phyloP scores from a whole-genome alignment of 345 rosid genomes.

The Citrus sinensis region DNA sequence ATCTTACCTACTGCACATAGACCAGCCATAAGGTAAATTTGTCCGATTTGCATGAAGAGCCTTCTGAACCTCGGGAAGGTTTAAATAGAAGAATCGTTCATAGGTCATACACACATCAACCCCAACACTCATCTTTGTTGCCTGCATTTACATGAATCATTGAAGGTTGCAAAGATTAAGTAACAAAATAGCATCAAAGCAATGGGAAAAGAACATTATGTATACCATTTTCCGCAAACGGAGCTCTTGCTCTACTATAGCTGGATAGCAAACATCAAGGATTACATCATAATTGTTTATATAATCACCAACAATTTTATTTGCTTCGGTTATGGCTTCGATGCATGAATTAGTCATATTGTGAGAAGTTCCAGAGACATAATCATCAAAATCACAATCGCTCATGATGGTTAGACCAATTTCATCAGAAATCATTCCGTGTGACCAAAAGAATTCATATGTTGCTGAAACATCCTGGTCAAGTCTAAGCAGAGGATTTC shows the following conservation, averaged over 20 bases:
- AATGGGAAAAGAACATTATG: not conserved
- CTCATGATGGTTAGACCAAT: slow-evolving; percentile 62
- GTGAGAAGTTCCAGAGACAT: slow-evolving; percentile 53
- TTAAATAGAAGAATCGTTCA: slow-evolving; percentile 68
- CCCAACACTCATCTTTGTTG: slow-evolving; percentile 69
- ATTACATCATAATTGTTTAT: slow-evolving; percentile 75
- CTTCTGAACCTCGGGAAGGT: slow-evolving; percentile 84
- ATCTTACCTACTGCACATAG: slow-evolving; percentile 79
- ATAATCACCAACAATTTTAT: slow-evolving; percentile 54
- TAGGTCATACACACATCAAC: slow-evolving; percentile 78
- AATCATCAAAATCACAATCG: slow-evolving; percentile 79
- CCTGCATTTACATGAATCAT: slow-evolving; percentile 33
- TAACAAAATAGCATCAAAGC: not conserved
- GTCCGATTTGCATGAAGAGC: slow-evolving; percentile 92
- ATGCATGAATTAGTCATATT: slow-evolving; percentile 48
- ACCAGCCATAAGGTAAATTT: slow-evolving; percentile 57
- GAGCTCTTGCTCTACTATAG: slow-evolving; percentile 84
- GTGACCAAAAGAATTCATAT: slow-evolving; percentile 90
- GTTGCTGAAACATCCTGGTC: slow-evolving; percentile 68
- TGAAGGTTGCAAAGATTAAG: not conserved
- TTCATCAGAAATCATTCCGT: slow-evolving; percentile 96
- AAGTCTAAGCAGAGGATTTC: slow-evolving; percentile 85
- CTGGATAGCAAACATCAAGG: slow-evolving; percentile 78
- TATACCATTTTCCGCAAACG: slow-evolving; percentile 67
- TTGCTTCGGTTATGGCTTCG: slow-evolving; percentile 49